Evolutionary conservation across 75 land plant genomes (phyloP), one percentile per base, ranked within the genome.

Genomic region (Chamaecyparis obtusa): DNA sequence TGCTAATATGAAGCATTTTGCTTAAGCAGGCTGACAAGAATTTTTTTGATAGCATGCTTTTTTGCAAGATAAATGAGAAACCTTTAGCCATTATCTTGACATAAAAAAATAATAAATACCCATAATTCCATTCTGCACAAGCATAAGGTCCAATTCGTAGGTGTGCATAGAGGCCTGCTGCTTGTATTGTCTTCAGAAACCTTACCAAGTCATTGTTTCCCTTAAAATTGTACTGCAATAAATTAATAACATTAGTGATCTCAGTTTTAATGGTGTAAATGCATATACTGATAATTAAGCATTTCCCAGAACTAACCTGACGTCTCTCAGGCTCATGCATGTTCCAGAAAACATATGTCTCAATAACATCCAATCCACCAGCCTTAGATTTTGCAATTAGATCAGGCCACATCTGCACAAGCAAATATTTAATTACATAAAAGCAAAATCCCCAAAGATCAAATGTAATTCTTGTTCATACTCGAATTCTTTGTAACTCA

Each of bases 101-200:
- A 72, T n/a, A 13, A 9, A 72, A 72, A 72, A 72, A 32, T 5
- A 27, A 27, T 30, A 32, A 32, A 7, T 51, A 95, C 99, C 99
- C 99, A 80, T 94, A 97, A 87, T 95, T 97, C 99, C 99, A 97
- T 82, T 97, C 99, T 84, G 97, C 96, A 90, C 99, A 97, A 81
- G 94, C 95, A 87, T 97, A 97, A 83, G 99, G 99, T 35, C 99
- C 99, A 88, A 97, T 95, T 46, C 99, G 93, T 30, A 97, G 92
- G 93, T 94, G 90, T 87, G 91, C 95, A 88, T 91, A 94, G 3
- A 97, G 92, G 57, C 99, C 99, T 39, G 94, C 94, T 89, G 88
- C 86, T 87, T 94, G 90, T 83, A 93, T 93, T 37, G 93, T 91
- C 91, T 95, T 93, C 32, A 96, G 84, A 87, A 97, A 97, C 51